Base-by-base conservation (phyloP, 306 rosid species). In the Fragaria nilgerrensis region DNA sequence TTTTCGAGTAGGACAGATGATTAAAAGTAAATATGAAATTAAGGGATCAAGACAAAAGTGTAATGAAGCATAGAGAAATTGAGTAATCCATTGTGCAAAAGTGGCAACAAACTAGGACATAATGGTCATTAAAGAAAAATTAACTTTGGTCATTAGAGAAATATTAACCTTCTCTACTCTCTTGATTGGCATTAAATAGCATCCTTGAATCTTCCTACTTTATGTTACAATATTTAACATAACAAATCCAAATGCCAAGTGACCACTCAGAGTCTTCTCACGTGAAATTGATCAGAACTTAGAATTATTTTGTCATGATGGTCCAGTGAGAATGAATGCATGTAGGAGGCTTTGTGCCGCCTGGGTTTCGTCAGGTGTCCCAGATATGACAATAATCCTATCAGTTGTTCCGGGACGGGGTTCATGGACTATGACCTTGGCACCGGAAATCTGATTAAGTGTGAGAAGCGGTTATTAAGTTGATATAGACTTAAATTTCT, bases 331-430 rank as follows among this genome's bases (percentile, higher is more conserved):
- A 82, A 95, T 95, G 78, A 91, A 95, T 27, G 99, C 96, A 78
- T 91, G 99, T 45, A 95, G 93, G 72, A 95, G 97, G 84, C 96
- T 89, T 84, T 95, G 97, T 2, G 99, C 99, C 32, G 99, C 96
- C 82, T 95, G 96, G 49, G 98, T 95, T 87, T 95, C 98, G 17
- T 95, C 98, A 0, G 99, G 99, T 39, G 96, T 85, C 68, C 99
- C 99, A 9, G 99, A 95, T 76, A 95, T 88, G 75, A 95, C 89
- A 70, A 95, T 84, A 69, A 81, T 87, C 80, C 96, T 86, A 43
- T 90, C 94, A 9, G 87, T 82, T 53, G 89, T 80, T 85, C 96
- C 91, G 20, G 90, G 89, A 78, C 74, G 96, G 59, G 93, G 91
- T 78, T 92, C 89, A 70, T 88, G 96, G 62, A 95, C 82, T n/a